phyloP scores from a whole-genome alignment of 768 basidiomycete genomes.

The Ephemerocybe angulata region DNA sequence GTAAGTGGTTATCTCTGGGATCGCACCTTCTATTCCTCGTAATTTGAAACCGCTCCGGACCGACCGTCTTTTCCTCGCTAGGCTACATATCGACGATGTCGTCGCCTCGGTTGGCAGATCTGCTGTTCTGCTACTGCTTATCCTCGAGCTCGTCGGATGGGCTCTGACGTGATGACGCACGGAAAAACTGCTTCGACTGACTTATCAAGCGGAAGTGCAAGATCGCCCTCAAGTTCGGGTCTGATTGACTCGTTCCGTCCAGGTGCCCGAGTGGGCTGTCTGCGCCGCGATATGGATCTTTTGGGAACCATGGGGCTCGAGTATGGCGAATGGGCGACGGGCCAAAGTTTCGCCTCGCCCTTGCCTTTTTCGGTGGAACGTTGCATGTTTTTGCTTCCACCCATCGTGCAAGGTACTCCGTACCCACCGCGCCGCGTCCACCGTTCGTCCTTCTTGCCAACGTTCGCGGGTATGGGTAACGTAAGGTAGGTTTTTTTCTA shows the following conservation, averaged over 20 bases:
- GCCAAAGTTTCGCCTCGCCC: background rate
- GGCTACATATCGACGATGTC: too few species aligned
- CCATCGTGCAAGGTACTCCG: background rate
- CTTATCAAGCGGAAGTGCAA: conserved; percentile 1
- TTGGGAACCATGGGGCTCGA: background rate
- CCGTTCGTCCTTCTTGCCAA: background rate
- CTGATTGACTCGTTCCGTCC: conserved; percentile 4
- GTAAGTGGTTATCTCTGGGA: background rate
- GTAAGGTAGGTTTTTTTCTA: background rate
- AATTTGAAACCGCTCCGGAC: conserved; percentile 2
- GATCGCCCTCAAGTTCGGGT: conserved; percentile 7
- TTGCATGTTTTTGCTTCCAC: background rate
- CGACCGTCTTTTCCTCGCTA: too few species aligned
- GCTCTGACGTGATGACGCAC: conserved; percentile 1
- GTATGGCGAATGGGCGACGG: background rate
- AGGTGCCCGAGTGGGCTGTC: background rate
- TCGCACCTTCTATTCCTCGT: conserved; percentile 1
- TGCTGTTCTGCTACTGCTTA: background rate
- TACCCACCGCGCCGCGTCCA: background rate
- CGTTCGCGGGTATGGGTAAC: background rate
- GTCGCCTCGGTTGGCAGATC: background rate
- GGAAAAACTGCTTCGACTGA: conserved; percentile 1
- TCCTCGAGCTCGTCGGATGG: too few species aligned
- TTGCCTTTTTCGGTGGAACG: conserved; percentile 5
- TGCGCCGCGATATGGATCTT: conserved; percentile 1